These are phyloP conservation scores for Xylariomycetidae sp. DNA, from an alignment of 2,329 filamentous ascomycete genomes.

Conservation along the genomic window DNA sequence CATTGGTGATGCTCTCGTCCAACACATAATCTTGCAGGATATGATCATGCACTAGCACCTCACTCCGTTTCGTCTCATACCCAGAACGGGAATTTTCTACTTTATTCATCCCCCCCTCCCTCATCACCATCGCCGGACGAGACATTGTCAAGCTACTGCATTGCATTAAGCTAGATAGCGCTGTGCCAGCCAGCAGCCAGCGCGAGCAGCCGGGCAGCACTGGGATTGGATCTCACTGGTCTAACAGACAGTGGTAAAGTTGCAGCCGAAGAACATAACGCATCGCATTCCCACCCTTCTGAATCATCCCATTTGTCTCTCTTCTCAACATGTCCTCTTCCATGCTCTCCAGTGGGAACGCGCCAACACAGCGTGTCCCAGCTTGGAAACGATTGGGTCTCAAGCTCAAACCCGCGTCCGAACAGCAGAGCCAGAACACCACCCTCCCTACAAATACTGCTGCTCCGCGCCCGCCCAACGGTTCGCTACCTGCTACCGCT, in stretches of 20 bases:
- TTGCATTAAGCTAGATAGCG: no score
- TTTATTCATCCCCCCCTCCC: no score
- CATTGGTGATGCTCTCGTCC: slow-evolving; percentile 10
- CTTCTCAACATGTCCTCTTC: slow-evolving; percentile 38
- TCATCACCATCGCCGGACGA: no score
- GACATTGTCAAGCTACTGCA: no score
- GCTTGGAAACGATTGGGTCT: slow-evolving; percentile 61
- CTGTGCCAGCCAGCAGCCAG: no score
- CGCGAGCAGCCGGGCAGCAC: no score
- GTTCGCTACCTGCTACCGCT: slow-evolving; percentile 16
- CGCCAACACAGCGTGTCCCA: slow-evolving; percentile 45
- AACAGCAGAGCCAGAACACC: slow-evolving; percentile 24
- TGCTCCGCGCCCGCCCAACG: slow-evolving; percentile 15
- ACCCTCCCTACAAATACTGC: slow-evolving; percentile 20
- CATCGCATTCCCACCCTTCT: slow-evolving; percentile 7
- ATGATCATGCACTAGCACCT: slow-evolving; percentile 3
- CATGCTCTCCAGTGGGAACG: slow-evolving; percentile 30
- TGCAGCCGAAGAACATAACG: slow-evolving; percentile 4
- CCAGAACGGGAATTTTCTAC: no score
- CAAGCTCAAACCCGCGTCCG: slow-evolving; percentile 49
- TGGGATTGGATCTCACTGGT: no score
- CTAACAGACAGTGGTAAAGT: no score
- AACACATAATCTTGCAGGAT: slow-evolving; percentile 7
- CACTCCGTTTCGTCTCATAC: not conserved
- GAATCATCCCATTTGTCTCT: slow-evolving; percentile 13